Evolutionary conservation across 306 rosid genomes (phyloP).

Genomic region (Pachyrhizus erosus): DNA sequence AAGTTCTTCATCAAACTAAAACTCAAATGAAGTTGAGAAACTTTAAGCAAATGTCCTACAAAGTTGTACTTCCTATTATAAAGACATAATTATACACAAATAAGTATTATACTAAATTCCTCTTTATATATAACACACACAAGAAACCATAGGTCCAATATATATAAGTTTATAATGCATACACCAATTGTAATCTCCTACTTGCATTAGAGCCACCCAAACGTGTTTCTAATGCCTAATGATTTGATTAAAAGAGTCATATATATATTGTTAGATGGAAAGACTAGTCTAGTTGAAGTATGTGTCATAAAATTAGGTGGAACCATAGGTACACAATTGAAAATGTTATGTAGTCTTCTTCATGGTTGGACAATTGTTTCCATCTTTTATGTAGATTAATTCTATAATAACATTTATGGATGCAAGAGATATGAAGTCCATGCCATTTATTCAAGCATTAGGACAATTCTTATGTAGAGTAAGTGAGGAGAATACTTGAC

Average conservation of each 20-base stretch:
- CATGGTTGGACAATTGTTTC: slow-evolving; percentile 23
- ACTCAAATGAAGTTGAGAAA: no score
- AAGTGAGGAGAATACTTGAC: slow-evolving; percentile 55
- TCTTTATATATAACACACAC: no score
- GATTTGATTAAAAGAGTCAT: slow-evolving; percentile 89
- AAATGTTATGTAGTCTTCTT: slow-evolving; percentile 21
- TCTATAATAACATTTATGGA: slow-evolving; percentile 31
- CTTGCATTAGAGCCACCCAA: no score
- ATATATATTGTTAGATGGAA: slow-evolving; percentile 76
- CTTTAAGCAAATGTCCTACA: no score
- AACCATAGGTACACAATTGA: slow-evolving; percentile 66
- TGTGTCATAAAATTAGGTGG: slow-evolving; percentile 92
- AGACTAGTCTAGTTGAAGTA: slow-evolving; percentile 75
- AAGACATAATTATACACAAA: no score
- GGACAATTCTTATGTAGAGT: slow-evolving; percentile 79
- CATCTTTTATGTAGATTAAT: slow-evolving; percentile 11
- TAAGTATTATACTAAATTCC: no score
- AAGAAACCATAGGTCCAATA: no score
- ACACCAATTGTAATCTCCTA: no score
- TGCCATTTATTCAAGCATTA: slow-evolving; percentile 80
- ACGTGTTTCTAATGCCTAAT: no score
- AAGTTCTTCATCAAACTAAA: no score
- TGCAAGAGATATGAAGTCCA: slow-evolving; percentile 88
- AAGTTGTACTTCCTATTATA: no score
- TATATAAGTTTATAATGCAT: no score